phyloP scores from a whole-genome alignment of 257 asterid genomes.

The Ligustrum vulgare region DNA sequence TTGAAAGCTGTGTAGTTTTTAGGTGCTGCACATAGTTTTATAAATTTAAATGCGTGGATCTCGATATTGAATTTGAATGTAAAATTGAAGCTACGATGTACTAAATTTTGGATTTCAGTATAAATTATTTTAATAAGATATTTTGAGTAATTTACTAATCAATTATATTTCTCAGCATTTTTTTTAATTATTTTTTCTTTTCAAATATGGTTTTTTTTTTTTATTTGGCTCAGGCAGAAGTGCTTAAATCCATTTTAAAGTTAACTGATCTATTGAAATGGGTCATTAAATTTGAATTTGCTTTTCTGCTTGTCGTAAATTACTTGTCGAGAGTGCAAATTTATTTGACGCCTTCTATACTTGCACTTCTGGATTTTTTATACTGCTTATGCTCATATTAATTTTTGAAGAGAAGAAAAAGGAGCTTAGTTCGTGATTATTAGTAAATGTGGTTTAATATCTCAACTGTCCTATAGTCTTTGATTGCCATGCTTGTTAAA shows the following conservation, averaged over 20 bases:
- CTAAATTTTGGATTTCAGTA: conserved; percentile 9
- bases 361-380: conserved; percentile 14
- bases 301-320: conserved; percentile 10
- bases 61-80: conserved; percentile 8
- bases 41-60: conserved; percentile 11
- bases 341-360: conserved; percentile 17
- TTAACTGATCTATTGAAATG: conserved; percentile 19
- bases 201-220: neutral
- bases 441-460: conserved; percentile 14
- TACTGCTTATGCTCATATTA: conserved; percentile 13
- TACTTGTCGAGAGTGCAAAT: conserved; percentile 4
- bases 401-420: conserved; percentile 12
- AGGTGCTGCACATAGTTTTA: neutral
- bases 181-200: neutral
- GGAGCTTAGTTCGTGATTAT: conserved; percentile 6
- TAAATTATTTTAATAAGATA: neutral
- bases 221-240: conserved; percentile 5
- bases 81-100: conserved; percentile 7
- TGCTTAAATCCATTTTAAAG: conserved; percentile 5
- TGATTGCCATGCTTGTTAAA: neutral
- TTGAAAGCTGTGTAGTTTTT: conserved; percentile 28
- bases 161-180: neutral
- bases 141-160: conserved; percentile 1
- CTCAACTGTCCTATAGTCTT: conserved; percentile 7
- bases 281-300: conserved; percentile 4